These are phyloP conservation scores for Corymbia citriodora DNA, from an alignment of 441 rosid genomes.

Conservation along the genomic window DNA sequence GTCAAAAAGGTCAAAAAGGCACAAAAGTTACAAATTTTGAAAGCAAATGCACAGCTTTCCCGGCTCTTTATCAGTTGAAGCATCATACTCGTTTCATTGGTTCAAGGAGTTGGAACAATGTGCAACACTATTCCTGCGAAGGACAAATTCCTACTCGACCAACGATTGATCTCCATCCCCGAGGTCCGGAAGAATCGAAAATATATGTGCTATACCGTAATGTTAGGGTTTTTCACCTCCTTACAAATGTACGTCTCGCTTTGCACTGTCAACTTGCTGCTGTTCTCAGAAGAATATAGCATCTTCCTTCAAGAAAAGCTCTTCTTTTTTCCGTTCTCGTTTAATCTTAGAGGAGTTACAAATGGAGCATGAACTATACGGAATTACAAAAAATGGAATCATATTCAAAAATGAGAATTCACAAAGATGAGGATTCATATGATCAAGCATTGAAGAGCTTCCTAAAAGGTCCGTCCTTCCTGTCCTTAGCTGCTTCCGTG, in stretches of 20 bases:
- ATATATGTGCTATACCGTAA: neutral
- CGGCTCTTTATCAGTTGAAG: neutral
- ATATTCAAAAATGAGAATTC: neutral
- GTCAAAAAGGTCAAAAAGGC: no score
- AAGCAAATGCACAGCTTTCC: neutral
- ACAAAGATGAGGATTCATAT: neutral
- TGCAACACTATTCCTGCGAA: neutral
- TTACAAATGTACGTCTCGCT: neutral
- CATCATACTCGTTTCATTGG: neutral
- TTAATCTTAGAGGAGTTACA: neutral
- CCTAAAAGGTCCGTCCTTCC: slow-evolving; percentile 86
- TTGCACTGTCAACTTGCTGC: neutral
- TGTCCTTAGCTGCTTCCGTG: slow-evolving; percentile 97
- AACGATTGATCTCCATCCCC: neutral
- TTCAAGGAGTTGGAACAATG: neutral
- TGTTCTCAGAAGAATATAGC: neutral
- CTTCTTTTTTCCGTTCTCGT: neutral
- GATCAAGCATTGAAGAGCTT: slow-evolving; percentile 1
- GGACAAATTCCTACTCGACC: neutral
- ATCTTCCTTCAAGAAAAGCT: neutral
- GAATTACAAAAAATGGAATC: neutral
- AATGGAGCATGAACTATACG: neutral
- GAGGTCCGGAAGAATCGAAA: neutral
- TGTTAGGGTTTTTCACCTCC: neutral
- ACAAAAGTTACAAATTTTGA: neutral